These are phyloP conservation scores for Tolypocladium nubicola DNA, from an alignment of 2,329 filamentous ascomycete species.

Conservation along the genomic window DNA sequence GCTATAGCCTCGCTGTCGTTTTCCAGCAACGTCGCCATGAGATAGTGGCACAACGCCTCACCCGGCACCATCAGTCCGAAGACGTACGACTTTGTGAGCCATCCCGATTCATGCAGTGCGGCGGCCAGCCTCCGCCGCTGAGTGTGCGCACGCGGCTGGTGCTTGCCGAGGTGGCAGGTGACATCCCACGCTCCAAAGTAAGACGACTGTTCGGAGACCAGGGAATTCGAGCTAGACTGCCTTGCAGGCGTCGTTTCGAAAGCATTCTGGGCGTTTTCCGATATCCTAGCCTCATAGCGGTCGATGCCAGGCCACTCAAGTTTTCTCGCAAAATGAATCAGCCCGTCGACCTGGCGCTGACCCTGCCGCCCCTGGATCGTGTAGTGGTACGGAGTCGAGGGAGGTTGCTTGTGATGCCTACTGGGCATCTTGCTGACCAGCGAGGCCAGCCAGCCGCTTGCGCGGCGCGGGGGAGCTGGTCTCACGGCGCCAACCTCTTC, in stretches of 20 bases:
- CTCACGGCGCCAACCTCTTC: slow-evolving; percentile 13
- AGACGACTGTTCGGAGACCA: slow-evolving; percentile 27
- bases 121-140: slow-evolving; percentile 45
- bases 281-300: slow-evolving; percentile 35
- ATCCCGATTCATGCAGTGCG: slow-evolving; percentile 47
- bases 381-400: slow-evolving; percentile 25
- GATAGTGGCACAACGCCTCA: slow-evolving; percentile 49
- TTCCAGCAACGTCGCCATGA: slow-evolving; percentile 57
- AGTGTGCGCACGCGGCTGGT: slow-evolving; percentile 22
- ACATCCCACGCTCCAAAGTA: slow-evolving; percentile 35
- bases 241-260: slow-evolving; percentile 23
- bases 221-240: slow-evolving; percentile 22
- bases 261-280: slow-evolving; percentile 33
- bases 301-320: slow-evolving; percentile 54
- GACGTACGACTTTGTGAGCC: slow-evolving; percentile 58
- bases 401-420: slow-evolving; percentile 26
- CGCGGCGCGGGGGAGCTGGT: slow-evolving; percentile 8
- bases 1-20: slow-evolving; percentile 49
- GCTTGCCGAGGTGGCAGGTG: slow-evolving; percentile 16
- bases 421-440: slow-evolving; percentile 44
- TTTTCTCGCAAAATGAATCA: slow-evolving; percentile 53
- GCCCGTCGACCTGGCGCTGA: slow-evolving; percentile 47
- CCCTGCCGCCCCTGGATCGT: slow-evolving; percentile 44
- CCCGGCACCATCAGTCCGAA: slow-evolving; percentile 56
- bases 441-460: slow-evolving; percentile 42